Percentiles rank a stretch among this genome's conserved stretches.
Conservation (phyloP, 2,329 filamentous ascomycete species). For the Periglandula ipomoeae region DNA sequence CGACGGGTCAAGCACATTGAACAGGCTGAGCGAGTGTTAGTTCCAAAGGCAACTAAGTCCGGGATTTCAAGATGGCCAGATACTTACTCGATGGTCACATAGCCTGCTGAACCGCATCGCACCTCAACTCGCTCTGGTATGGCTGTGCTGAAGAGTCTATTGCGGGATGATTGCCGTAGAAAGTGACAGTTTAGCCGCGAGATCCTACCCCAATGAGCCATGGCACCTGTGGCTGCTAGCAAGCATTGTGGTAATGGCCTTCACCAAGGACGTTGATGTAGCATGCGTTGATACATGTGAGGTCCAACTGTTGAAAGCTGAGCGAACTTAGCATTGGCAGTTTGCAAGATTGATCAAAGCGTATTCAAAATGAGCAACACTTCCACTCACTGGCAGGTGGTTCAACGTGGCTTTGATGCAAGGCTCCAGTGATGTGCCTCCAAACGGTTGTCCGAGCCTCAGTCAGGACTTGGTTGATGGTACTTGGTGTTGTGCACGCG, state of each 20-base stretch:
- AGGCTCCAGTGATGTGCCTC: too few relatives aligned
- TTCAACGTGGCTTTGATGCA: too few relatives aligned
- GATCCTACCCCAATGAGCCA: not conserved
- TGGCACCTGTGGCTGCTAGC: not conserved
- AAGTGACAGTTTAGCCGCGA: not conserved
- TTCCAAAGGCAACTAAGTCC: not conserved
- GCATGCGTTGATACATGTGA: not conserved
- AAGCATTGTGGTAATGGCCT: not conserved
- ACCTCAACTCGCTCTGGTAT: conserved; percentile 32
- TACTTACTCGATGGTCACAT: conserved; percentile 42
- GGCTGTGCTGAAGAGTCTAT: conserved; percentile 10
- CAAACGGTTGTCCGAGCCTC: too few relatives aligned
- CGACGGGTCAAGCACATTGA: conserved; percentile 32
- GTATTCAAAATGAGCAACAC: too few relatives aligned
- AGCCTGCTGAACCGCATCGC: conserved; percentile 38
- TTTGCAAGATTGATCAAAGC: too few relatives aligned
- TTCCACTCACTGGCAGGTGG: too few relatives aligned
- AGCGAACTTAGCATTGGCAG: not conserved
- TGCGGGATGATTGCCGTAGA: not conserved
- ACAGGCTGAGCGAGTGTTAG: conserved; percentile 21
- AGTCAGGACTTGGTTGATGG: too few relatives aligned
- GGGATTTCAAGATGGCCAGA: too few relatives aligned
- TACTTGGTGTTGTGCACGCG: too few relatives aligned
- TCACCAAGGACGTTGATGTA: not conserved
- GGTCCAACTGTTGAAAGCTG: not conserved